These are phyloP conservation scores for Penicillium alfredii DNA, from an alignment of 495 filamentous ascomycete species.

Conservation along the genomic window DNA sequence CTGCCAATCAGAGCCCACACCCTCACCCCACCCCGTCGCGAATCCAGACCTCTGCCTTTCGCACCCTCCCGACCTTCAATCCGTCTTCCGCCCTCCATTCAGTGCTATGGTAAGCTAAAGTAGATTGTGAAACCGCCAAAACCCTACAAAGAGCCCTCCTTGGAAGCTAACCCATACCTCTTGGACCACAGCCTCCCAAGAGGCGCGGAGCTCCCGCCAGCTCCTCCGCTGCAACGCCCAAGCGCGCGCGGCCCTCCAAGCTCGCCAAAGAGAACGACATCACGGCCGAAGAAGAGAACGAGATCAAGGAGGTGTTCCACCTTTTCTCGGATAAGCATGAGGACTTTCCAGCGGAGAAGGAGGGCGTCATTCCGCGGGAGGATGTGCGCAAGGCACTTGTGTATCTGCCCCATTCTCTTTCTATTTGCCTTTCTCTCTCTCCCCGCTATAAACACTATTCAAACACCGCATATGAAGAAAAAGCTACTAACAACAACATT, in stretches of 20 bases:
- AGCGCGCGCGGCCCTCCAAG: constrained; percentile 61
- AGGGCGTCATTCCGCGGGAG: constrained; percentile 65
- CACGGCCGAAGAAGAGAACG: constrained; percentile 71
- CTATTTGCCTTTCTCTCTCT: constrained; percentile 3
- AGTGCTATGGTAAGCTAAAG: too few relatives aligned
- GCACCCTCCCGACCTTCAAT: too few relatives aligned
- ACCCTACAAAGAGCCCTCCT: too few relatives aligned
- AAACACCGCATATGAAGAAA: too few relatives aligned
- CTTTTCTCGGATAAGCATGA: constrained; percentile 60
- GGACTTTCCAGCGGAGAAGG: constrained; percentile 59
- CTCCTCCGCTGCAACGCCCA: constrained; percentile 29
- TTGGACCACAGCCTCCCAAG: constrained; percentile 30
- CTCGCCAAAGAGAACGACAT: constrained; percentile 86
- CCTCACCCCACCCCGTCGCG: too few relatives aligned
- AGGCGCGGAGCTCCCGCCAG: constrained; percentile 30
- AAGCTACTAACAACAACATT: neutral
- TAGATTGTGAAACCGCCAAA: too few relatives aligned
- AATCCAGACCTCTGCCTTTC: too few relatives aligned
- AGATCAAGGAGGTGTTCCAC: constrained; percentile 84
- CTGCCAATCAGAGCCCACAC: too few relatives aligned
- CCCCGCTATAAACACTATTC: too few relatives aligned
- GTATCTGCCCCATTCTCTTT: constrained; percentile 49
- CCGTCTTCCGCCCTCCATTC: too few relatives aligned
- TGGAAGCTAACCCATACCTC: constrained; percentile 1
- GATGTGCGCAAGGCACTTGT: constrained; percentile 81